A percentile compares a stretch with the other conserved stretches of the same genome.
These are phyloP conservation scores for Penicillium cataractarum DNA, from an alignment of 495 filamentous ascomycete species.

Conservation along the genomic window DNA sequence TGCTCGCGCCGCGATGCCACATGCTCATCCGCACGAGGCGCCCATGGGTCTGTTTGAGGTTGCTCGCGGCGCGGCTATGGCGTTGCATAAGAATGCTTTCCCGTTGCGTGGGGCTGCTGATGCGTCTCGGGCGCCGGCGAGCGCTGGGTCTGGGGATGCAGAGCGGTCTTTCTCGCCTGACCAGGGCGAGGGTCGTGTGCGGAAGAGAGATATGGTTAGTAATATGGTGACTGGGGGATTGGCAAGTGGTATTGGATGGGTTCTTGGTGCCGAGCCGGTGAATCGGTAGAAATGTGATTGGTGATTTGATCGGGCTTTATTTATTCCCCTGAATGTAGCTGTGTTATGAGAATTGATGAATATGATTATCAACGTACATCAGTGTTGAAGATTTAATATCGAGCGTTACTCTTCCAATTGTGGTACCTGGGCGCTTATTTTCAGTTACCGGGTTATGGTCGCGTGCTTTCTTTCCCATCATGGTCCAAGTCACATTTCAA, in stretches of 20 bases:
- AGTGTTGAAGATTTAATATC: neutral
- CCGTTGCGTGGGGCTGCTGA: slow-evolving; percentile 45
- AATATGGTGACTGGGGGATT: slow-evolving; percentile 74
- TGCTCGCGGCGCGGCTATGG: slow-evolving; percentile 77
- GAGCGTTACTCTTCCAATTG: neutral
- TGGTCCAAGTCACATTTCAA: neutral
- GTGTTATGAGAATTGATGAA: slow-evolving; percentile 1
- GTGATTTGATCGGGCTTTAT: neutral
- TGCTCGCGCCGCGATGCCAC: slow-evolving; percentile 37
- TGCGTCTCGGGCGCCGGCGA: slow-evolving; percentile 17
- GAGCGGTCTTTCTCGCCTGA: slow-evolving; percentile 26
- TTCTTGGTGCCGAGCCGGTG: slow-evolving; percentile 72
- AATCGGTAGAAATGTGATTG: slow-evolving; percentile 26
- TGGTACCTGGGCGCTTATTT: neutral
- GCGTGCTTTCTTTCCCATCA: neutral
- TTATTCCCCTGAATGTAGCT: neutral
- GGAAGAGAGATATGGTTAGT: slow-evolving; percentile 80
- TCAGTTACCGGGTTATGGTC: neutral
- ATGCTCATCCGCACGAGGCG: slow-evolving; percentile 64
- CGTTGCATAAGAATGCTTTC: slow-evolving; percentile 67
- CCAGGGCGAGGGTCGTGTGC: slow-evolving; percentile 52
- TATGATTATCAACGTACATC: neutral
- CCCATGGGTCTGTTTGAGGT: slow-evolving; percentile 96
- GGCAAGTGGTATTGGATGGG: slow-evolving; percentile 84
- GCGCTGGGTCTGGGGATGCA: slow-evolving; percentile 29